A percentile compares a stretch with the other conserved stretches of the same genome.
Evolutionary conservation across 805 yeast genomes (phyloP).

Genomic region (Brettanomyces sp.): DNA sequence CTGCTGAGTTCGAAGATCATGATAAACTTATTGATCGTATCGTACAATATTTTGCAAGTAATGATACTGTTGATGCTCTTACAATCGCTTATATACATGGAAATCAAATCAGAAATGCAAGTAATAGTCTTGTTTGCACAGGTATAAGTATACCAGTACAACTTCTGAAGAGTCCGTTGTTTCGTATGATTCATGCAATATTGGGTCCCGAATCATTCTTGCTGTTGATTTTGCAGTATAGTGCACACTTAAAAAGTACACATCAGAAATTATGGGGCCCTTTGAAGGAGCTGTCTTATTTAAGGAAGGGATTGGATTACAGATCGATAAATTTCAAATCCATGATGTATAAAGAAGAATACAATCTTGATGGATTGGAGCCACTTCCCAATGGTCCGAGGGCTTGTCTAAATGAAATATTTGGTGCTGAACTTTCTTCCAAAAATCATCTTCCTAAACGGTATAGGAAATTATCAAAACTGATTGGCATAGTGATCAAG

Average conservation of each 20-base stretch:
- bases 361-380: constrained; percentile 8
- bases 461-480: constrained; percentile 12
- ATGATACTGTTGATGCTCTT: constrained; percentile 29
- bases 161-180: constrained; percentile 31
- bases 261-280: constrained; percentile 17
- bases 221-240: constrained; percentile 27
- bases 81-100: constrained; percentile 35
- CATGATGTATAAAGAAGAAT: constrained; percentile 20
- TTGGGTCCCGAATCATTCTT: constrained; percentile 34
- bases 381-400: constrained; percentile 16
- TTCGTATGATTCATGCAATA: constrained; percentile 32
- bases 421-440: constrained; percentile 6
- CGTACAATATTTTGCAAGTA: constrained; percentile 23
- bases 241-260: constrained; percentile 20
- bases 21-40: constrained; percentile 33
- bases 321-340: constrained; percentile 8
- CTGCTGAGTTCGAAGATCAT: constrained; percentile 12
- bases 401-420: constrained; percentile 6
- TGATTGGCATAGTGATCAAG: constrained; percentile 16
- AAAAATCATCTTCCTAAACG: constrained; percentile 13
- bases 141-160: constrained; percentile 30
- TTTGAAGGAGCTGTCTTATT: constrained; percentile 1
- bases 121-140: constrained; percentile 21
- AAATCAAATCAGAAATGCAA: not conserved
- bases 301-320: not conserved